Evolutionary conservation across 164 flowering plant genomes (phyloP).

Genomic region (Santalum album): DNA sequence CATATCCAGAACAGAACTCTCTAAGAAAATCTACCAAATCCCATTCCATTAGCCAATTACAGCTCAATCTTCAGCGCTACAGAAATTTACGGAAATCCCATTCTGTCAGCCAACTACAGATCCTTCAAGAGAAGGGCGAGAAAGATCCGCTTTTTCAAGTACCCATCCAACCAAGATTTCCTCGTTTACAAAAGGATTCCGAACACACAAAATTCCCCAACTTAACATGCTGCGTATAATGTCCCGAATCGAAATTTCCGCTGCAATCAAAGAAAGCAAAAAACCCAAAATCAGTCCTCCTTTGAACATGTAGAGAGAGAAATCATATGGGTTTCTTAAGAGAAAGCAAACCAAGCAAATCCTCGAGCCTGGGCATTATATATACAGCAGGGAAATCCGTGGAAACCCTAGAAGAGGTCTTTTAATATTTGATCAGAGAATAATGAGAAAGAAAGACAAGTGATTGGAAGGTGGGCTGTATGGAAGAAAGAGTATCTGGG

Average conservation of each 20-base stretch:
- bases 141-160: no score
- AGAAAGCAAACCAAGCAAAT: constrained; percentile 12
- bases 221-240: constrained; percentile 1
- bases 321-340: constrained; percentile 8
- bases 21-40: background rate
- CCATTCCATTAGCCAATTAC: constrained; percentile 7
- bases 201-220: constrained; percentile 2
- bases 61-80: constrained; percentile 6
- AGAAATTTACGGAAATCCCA: background rate
- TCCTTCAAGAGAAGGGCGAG: background rate
- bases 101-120: constrained; percentile 10
- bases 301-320: background rate
- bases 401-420: constrained; percentile 22
- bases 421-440: constrained; percentile 8
- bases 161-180: background rate
- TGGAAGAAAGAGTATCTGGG: background rate
- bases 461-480: constrained; percentile 7
- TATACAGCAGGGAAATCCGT: constrained; percentile 6
- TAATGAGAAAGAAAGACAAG: constrained; percentile 12
- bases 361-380: background rate
- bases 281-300: background rate
- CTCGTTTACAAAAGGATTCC: constrained; percentile 6
- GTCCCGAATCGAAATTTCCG: constrained; percentile 1
- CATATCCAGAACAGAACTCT: no score
- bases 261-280: constrained; percentile 5